Evolutionary conservation across 345 rosid genomes (phyloP), one percentile per base, ranked within the genome.

Genomic region (Hibiscus mutabilis): DNA sequence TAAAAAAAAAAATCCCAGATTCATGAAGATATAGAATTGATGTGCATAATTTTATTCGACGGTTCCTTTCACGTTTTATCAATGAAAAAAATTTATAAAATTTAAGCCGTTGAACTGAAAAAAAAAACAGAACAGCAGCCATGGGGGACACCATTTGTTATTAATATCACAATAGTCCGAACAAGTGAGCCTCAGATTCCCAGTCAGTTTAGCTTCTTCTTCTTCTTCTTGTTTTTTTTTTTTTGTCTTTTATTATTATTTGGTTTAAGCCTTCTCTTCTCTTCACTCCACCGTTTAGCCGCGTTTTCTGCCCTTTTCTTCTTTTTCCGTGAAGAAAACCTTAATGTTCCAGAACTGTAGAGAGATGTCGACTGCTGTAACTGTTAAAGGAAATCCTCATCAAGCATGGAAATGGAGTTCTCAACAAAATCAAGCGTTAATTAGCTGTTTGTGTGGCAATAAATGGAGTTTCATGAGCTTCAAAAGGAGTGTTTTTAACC

Each of bases 201-300:
- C 70, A 13, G 10, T 65, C 14, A 25, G 40, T 16, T 16, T 15
- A 12, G 27, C 6, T 61, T 61, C 6, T 61, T 19, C 9, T n/a
- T n/a, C 0, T 29, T 16, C 0, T 60, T 57, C 8, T 12, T 2
- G 1, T 18, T 6, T 16, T 16, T 6, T 29, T 15, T 3, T 33
- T 25, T 25, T 14, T 22, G 13, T 19, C 6, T 21, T 14, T 13
- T 53, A 6, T 24, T 58, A 13, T 58, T 7, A 19, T 55, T 55
- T 55, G 59, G 59, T 58, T 58, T 2, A 66, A 15, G 14, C 24
- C 16, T 67, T 27, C 70, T 16, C 70, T 27, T 66, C 70, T 25
- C 70, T 66, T 66, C 57, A 66, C 58, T 21, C 33, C 33, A 67
- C 10, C 70, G 24, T 16, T 67, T 49, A 67, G 70, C 70, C 70